phyloP scores from a whole-genome alignment of 2,329 filamentous ascomycete species.

The Epichloe aotearoae region DNA sequence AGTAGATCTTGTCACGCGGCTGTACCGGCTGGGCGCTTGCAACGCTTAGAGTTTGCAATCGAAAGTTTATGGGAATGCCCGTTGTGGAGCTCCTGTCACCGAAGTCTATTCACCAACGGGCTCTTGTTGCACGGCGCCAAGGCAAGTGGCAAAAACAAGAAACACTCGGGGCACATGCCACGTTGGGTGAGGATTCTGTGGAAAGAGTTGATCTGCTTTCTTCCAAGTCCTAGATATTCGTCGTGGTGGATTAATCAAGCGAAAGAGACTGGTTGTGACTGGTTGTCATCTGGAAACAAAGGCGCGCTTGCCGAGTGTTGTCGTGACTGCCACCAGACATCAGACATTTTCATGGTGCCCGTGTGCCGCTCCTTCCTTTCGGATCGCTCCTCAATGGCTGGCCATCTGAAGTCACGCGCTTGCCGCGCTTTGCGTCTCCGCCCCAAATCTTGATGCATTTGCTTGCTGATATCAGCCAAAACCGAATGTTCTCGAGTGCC shows the following conservation, averaged over 20 bases:
- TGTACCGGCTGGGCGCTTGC: neutral
- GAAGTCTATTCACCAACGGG: neutral
- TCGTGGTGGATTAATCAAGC: no score
- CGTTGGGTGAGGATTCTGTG: no score
- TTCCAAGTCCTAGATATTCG: no score
- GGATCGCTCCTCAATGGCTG: neutral
- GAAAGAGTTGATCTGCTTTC: no score
- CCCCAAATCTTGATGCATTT: neutral
- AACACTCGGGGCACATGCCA: no score
- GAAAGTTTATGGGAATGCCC: neutral
- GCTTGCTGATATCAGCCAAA: neutral
- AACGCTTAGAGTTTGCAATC: neutral
- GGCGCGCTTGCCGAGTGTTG: no score
- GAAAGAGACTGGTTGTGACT: no score
- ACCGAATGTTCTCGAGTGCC: neutral
- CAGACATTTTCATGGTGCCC: neutral
- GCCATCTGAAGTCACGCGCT: neutral
- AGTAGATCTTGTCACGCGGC: neutral
- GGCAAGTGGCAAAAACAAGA: no score
- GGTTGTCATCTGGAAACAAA: no score
- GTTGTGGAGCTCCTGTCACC: neutral
- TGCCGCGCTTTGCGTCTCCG: neutral
- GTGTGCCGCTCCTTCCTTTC: neutral
- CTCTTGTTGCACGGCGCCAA: no score
- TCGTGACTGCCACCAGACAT: no score